Percentiles rank a stretch among this genome's conserved stretches.
These are phyloP conservation scores for Diaporthe helianthi DNA, from an alignment of 2,329 filamentous ascomycete species.

Conservation along the genomic window DNA sequence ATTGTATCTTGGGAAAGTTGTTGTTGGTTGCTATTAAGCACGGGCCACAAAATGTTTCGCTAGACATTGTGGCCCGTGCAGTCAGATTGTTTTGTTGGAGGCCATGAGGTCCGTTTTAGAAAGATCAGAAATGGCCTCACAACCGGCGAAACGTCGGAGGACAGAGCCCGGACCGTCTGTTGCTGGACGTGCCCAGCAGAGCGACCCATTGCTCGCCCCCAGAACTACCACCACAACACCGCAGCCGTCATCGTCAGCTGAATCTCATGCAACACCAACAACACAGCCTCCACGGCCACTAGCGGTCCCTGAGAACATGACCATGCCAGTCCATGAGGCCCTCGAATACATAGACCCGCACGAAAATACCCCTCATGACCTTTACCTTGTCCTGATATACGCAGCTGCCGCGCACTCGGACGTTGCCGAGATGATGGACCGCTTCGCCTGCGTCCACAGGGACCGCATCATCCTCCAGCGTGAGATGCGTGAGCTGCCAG, in stretches of 20 bases:
- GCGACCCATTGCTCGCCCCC: neutral
- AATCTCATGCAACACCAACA: neutral
- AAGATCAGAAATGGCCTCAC: neutral
- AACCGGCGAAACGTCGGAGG: neutral
- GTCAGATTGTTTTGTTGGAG: too few relatives aligned
- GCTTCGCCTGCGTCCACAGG: conserved; percentile 11
- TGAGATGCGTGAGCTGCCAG: neutral
- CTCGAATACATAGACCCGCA: conserved; percentile 21
- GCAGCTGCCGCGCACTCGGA: conserved; percentile 28
- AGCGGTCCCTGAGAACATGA: conserved; percentile 2
- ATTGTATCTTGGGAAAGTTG: neutral
- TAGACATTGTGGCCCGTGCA: neutral
- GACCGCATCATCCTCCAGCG: neutral
- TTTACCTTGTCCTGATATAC: conserved; percentile 23
- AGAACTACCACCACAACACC: neutral
- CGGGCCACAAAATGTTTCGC: neutral
- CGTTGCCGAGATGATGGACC: conserved; percentile 30
- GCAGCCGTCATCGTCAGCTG: neutral
- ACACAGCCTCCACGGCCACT: neutral
- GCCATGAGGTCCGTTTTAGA: too few relatives aligned
- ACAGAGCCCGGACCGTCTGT: neutral
- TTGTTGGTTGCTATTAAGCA: neutral
- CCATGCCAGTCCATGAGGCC: conserved; percentile 28
- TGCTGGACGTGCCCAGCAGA: neutral
- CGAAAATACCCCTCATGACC: conserved; percentile 20